Evolutionary conservation across 148 eudicot genomes (phyloP).

Genomic region (Rhododendron molle): DNA sequence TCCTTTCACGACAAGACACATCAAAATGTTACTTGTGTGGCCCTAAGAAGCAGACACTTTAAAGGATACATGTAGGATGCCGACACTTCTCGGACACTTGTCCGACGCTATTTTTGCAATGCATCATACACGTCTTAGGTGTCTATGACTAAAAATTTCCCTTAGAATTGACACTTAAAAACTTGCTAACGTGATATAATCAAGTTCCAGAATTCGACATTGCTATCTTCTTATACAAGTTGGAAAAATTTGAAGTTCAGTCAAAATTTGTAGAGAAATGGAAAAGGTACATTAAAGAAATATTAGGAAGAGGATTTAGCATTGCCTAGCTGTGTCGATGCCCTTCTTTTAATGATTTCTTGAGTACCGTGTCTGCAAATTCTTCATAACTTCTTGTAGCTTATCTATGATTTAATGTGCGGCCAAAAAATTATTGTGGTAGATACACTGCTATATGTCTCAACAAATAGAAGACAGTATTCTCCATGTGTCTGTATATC

Average conservation of each 20-base stretch:
- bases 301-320: neutral
- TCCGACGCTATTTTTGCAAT: neutral
- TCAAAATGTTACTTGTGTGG: neutral
- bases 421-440: neutral
- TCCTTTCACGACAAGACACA: neutral
- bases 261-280: neutral
- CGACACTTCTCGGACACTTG: neutral
- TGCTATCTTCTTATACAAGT: neutral
- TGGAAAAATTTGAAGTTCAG: neutral
- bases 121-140: neutral
- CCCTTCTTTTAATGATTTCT: neutral
- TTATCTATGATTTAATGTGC: neutral
- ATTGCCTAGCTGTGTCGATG: neutral
- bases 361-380: neutral
- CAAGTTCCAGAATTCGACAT: neutral
- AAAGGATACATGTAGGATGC: neutral
- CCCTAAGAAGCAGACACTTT: neutral
- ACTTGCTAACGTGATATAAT: neutral
- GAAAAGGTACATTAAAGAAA: neutral
- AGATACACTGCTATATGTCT: neutral
- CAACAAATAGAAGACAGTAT: neutral
- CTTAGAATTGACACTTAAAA: neutral
- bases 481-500: neutral
- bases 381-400: neutral
- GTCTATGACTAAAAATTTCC: neutral